phyloP scores from a whole-genome alignment of 2,329 filamentous ascomycete species.

The Myriosclerotinia curreyana region DNA sequence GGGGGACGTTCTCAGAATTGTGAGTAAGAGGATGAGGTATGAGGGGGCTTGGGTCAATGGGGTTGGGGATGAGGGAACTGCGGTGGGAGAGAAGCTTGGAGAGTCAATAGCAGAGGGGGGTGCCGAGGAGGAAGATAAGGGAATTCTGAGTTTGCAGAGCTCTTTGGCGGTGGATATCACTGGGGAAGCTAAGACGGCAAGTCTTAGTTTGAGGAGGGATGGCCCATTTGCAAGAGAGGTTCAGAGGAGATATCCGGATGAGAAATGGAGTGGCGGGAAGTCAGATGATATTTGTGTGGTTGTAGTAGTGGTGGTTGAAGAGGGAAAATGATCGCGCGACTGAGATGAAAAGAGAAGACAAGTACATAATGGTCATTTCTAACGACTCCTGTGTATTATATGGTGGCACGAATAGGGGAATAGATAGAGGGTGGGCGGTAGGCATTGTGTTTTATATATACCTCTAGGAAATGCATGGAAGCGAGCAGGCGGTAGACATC shows the following conservation, averaged over 20 bases:
- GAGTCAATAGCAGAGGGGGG: conserved; percentile 51
- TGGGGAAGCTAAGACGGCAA: conserved; percentile 78
- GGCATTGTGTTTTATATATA: conserved; percentile 5
- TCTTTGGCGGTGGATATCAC: conserved; percentile 76
- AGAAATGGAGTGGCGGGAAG: conserved; percentile 89
- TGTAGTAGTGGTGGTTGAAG: conserved; percentile 72
- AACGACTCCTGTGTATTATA: not conserved
- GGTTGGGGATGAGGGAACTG: conserved; percentile 54
- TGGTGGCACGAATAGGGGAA: not conserved
- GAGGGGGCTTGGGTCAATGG: conserved; percentile 71
- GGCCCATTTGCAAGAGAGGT: conserved; percentile 95
- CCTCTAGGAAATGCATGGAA: conserved; percentile 3
- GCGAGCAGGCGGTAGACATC: not conserved
- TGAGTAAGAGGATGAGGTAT: conserved; percentile 71
- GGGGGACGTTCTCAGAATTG: conserved; percentile 79
- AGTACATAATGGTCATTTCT: not conserved
- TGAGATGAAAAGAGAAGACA: not conserved
- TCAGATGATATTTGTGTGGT: conserved; percentile 93
- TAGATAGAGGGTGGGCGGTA: not conserved
- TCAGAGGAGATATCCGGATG: conserved; percentile 78
- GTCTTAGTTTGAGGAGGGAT: conserved; percentile 75
- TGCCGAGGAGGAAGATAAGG: conserved; percentile 30
- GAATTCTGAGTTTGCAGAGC: conserved; percentile 63
- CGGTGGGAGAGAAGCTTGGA: conserved; percentile 59
- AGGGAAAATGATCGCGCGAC: conserved; percentile 37